Base-by-base conservation (phyloP, 352 stramenopile species). In the Aphanomyces stellatus region DNA sequence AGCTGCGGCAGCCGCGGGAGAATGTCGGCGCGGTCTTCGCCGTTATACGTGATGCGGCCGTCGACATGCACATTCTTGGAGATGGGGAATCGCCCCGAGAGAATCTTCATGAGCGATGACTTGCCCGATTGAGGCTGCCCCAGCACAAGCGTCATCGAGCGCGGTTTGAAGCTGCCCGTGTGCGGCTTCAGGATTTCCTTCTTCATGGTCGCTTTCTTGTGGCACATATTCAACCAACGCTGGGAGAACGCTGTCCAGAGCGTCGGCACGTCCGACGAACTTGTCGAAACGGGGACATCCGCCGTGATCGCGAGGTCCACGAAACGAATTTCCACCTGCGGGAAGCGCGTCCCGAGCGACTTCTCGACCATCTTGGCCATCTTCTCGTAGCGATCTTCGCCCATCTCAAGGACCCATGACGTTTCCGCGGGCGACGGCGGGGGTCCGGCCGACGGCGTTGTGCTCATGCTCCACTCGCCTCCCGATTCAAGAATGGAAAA, bases 91-190 rank as follows among this genome's bases (percentile, higher is more conserved):
- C 77, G 77, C 1, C 76, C 76, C 46, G 72, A 78, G 17, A 88
- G 68, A 4, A 82, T n/a, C 69, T 87, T 86, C 69, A 88, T 77
- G 34, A 85, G 62, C 55, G 80, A 71, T 10, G 79, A 77, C 68
- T 87, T 85, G 65, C 77, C 79, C 3, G 79, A 83, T 19, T 72
- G 72, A 1, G 71, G 75, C 69, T 86, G 76, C 7, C 77, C 79
- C 10, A 86, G 68, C 28, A 88, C 71, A 15, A 88, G 71, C 43
- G 79, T 86, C 40, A 86, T 60, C 1, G 77, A 81, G 10, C 79
- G 76, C 6, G 64, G 53, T 30, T 25, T 42, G 30, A 76, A 76
- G 2, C 56, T 60, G 15, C 71, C 72, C 28, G 70, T 79, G 28
- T 80, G 60, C 41, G 77, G 77, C 37, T 78, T 78, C 41, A 82